Evolutionary conservation across 2,329 filamentous ascomycete genomes (phyloP), one percentile per base, ranked within the genome.

Genomic region (Talaromyces amestolkiae): DNA sequence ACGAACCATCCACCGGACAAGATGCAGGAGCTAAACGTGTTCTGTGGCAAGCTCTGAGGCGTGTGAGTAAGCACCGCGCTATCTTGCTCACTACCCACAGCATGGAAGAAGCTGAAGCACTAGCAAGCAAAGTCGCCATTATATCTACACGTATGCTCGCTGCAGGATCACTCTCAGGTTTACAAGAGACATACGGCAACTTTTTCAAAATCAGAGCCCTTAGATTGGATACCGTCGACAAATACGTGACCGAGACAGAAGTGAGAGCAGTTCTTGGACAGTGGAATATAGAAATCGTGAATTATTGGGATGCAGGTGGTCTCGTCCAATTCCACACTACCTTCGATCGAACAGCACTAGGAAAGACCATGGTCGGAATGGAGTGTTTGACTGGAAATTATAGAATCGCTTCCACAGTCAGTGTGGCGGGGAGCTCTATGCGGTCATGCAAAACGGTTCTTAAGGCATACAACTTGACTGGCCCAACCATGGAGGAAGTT

Each of bases 51-150:
- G 96, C 93, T 0, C 83, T 97, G 0, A 86, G 87, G 3, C 85
- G 87, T 1, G 88, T 93, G 3, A 88, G 90, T 0, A 85, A 87
- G 0, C 92, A 92, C 0, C 86, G 93, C n/a, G 91, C 89, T 0
- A 86, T 97, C 17, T 83, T 98, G 1, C 84, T 98, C 19, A 97
- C 94, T 0, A 97, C 94, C 0, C 94, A 98, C 76, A 91, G 87
- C 58, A 97, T 97, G 93, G 93, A 97, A 76, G 94, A 97, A 78
- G 94, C 93, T 0, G 92, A 96, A 72, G 93, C 93, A 0, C 83
- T 98, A 2, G 93, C 93, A 0, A 88, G 87, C 35, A 85, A 92
- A 1, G 92, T 91, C 0, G 94, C 92, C 13, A 97, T 98, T 70
- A 87, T 98, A 79, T 91, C 93, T 9, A 86, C 87, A 70, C 85